Percentiles rank a stretch among this genome's conserved stretches.
These are phyloP conservation scores for Lodderomyces beijingensis DNA, from an alignment of 1,139 yeast species.

Conservation along the genomic window DNA sequence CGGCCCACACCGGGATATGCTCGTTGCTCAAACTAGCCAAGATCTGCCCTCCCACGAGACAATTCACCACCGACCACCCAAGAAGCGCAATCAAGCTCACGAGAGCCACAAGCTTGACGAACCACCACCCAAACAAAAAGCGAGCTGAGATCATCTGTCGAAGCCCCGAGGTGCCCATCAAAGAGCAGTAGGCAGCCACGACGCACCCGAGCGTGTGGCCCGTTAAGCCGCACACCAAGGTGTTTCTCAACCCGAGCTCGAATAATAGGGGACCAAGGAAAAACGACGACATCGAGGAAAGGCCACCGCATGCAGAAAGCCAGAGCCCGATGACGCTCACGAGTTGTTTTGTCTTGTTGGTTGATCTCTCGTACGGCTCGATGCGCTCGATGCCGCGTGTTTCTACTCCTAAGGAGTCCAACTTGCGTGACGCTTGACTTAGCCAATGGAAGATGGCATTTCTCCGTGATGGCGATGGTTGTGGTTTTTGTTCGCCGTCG, in stretches of 20 bases:
- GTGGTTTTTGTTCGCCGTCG: too few species aligned
- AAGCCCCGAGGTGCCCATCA: conserved; percentile 87
- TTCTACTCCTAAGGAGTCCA: conserved; percentile 58
- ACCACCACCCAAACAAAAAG: conserved; percentile 79
- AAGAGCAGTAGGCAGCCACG: conserved; percentile 75
- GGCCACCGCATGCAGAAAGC: conserved; percentile 81
- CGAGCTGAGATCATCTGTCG: conserved; percentile 84
- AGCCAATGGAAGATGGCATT: conserved; percentile 8
- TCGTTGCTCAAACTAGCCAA: conserved; percentile 59
- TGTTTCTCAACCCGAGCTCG: conserved; percentile 60
- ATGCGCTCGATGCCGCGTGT: conserved; percentile 79
- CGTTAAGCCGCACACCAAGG: conserved; percentile 55
- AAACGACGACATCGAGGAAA: conserved; percentile 80
- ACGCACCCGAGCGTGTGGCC: conserved; percentile 66
- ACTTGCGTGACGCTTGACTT: conserved; percentile 18
- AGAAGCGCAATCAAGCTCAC: conserved; percentile 70
- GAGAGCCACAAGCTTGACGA: conserved; percentile 67
- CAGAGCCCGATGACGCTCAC: conserved; percentile 69
- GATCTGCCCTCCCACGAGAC: conserved; percentile 84
- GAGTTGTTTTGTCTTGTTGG: conserved; percentile 44
- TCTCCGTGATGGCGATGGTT: too few species aligned
- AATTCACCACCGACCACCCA: conserved; percentile 84
- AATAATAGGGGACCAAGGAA: conserved; percentile 69
- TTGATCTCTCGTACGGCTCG: conserved; percentile 62
- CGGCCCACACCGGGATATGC: conserved; percentile 64